Percentiles rank a stretch among this genome's conserved stretches.
Evolutionary conservation across 257 asterid species (phyloP).

Genomic region (Lycium ferocissimum): DNA sequence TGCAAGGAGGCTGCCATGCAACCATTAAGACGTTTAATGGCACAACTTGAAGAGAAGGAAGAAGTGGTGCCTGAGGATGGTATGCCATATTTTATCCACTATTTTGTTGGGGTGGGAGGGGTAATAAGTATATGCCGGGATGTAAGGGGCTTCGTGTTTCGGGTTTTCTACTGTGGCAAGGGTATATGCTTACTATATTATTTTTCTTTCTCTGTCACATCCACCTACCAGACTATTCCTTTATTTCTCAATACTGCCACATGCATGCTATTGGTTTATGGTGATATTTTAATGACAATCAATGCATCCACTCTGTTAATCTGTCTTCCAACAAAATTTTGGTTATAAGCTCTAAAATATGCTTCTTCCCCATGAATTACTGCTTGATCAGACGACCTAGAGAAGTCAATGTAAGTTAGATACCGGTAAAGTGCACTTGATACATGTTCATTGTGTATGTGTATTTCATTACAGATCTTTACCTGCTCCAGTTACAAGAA

Average conservation of each 20-base stretch:
- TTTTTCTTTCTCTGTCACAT: background rate
- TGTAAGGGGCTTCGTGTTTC: background rate
- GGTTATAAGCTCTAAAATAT: background rate
- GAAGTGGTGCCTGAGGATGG: conserved; percentile 83
- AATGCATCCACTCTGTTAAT: background rate
- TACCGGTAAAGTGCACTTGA: background rate
- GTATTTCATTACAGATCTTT: background rate
- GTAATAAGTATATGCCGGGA: background rate
- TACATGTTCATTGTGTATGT: background rate
- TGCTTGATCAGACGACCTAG: background rate
- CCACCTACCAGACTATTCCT: background rate
- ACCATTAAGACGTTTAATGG: conserved; percentile 85
- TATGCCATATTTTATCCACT: conserved; percentile 40
- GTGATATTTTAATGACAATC: background rate
- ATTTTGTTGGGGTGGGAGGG: background rate
- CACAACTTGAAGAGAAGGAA: conserved; percentile 68
- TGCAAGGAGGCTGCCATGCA: conserved; percentile 99
- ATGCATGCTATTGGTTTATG: background rate
- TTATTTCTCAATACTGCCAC: background rate
- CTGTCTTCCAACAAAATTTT: background rate
- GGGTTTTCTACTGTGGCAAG: background rate
- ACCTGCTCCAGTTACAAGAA: background rate
- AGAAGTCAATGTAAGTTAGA: background rate
- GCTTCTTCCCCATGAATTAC: background rate
- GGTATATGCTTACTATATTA: background rate